phyloP scores from a whole-genome alignment of 1,284 basidiomycete genomes.

The Cutaneotrichosporon sp. region DNA sequence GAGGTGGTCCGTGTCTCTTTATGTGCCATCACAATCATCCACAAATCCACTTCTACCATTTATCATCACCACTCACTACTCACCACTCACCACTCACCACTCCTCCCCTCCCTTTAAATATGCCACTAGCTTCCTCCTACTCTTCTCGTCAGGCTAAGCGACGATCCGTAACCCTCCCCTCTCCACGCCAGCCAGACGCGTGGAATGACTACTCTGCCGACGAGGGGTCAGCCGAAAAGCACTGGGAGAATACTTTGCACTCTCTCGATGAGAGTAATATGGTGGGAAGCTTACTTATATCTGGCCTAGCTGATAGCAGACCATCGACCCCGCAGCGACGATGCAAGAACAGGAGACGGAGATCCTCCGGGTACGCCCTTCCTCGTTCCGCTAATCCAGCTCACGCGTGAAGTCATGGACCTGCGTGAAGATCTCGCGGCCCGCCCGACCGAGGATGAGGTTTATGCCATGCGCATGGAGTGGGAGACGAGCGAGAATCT shows the following conservation, averaged over 20 bases:
- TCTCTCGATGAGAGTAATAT: conserved; percentile 3
- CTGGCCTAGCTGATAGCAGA: background rate
- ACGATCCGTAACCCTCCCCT: background rate
- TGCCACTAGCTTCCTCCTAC: background rate
- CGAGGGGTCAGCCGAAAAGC: background rate
- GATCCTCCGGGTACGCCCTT: conserved; percentile 1
- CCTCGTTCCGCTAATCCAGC: conserved; percentile 5
- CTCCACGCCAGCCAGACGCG: background rate
- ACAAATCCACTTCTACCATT: background rate
- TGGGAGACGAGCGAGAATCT: conserved; percentile 36
- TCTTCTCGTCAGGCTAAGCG: background rate
- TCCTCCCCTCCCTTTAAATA: background rate
- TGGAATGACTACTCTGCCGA: conserved; percentile 6
- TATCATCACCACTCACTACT: background rate
- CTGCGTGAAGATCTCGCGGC: conserved; percentile 14
- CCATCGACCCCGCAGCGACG: background rate
- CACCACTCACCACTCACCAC: background rate
- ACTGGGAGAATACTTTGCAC: conserved; percentile 2
- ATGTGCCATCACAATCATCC: background rate
- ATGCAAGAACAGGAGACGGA: conserved; percentile 1
- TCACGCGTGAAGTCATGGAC: conserved; percentile 12
- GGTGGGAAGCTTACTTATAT: background rate
- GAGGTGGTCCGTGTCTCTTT: conserved; percentile 15
- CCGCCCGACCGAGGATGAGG: conserved; percentile 22
- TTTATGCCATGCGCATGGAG: conserved; percentile 26